phyloP scores from a whole-genome alignment of 2,329 filamentous ascomycete species.

The Zymoseptoria tritici region DNA sequence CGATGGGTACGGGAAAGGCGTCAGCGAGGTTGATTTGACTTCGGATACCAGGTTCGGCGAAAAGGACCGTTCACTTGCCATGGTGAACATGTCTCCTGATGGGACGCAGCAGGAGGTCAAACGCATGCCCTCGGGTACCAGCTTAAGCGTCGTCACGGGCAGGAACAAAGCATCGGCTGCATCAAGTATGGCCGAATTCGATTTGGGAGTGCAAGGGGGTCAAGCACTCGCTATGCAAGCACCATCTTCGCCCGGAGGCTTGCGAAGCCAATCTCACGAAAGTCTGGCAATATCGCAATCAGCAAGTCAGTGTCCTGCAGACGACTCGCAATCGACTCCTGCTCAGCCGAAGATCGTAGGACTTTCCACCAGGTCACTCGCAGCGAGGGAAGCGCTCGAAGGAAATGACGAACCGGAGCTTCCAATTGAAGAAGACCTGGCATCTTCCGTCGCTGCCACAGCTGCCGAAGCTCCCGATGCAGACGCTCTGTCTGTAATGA shows the following conservation, averaged over 20 bases:
- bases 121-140: constrained; percentile 1
- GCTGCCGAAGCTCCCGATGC: constrained; percentile 16
- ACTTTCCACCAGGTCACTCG: constrained; percentile 10
- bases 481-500: constrained; percentile 12
- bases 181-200: constrained; percentile 7
- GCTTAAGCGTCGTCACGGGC: constrained; percentile 1
- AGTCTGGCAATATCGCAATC: background rate
- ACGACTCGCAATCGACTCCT: background rate
- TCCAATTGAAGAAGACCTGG: constrained; percentile 21
- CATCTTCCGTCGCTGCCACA: constrained; percentile 18
- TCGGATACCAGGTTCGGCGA: constrained; percentile 4
- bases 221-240: background rate
- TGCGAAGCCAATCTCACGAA: background rate
- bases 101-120: background rate
- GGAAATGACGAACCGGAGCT: constrained; percentile 34
- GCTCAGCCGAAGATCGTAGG: background rate
- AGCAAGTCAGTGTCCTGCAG: background rate
- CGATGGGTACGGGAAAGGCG: constrained; percentile 11
- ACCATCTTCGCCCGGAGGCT: background rate
- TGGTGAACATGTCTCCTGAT: constrained; percentile 3
- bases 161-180: constrained; percentile 6
- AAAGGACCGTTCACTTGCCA: constrained; percentile 8
- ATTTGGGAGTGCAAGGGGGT: constrained; percentile 1
- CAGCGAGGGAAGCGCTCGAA: constrained; percentile 10
- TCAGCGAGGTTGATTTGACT: background rate